phyloP scores from a whole-genome alignment of 768 basidiomycete species.

The Rhodotorula sphaerocarpa region DNA sequence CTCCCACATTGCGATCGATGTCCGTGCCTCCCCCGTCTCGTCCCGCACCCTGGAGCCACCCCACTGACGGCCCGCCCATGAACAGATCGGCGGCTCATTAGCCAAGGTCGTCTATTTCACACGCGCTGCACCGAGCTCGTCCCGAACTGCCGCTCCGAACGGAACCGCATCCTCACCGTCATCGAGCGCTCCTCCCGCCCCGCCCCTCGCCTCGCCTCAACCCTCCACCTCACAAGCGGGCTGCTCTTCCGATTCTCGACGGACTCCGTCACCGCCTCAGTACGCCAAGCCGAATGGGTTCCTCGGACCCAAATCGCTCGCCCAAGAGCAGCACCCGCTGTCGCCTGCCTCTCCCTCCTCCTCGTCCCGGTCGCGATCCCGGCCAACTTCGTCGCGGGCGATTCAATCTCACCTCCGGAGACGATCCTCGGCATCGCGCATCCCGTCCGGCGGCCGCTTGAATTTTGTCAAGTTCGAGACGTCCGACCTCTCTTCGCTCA shows the following conservation, averaged over 20 bases:
- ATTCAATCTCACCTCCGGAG: conserved; percentile 30
- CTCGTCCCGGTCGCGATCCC: conserved; percentile 59
- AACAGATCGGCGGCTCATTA: conserved; percentile 90
- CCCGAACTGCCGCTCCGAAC: conserved; percentile 23
- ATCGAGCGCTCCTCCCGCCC: conserved; percentile 25
- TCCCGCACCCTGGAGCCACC: background rate
- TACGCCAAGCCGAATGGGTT: conserved; percentile 37
- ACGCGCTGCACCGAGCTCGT: conserved; percentile 54
- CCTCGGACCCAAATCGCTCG: conserved; percentile 46
- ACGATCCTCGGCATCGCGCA: conserved; percentile 23
- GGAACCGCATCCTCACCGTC: conserved; percentile 24
- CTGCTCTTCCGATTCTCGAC: background rate
- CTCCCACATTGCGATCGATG: conserved; percentile 94
- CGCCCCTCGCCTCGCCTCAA: background rate
- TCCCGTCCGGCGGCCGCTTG: conserved; percentile 66
- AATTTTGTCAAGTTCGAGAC: conserved; percentile 98
- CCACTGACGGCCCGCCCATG: too few relatives aligned
- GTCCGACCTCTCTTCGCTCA: conserved; percentile 69
- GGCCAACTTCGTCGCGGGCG: conserved; percentile 32
- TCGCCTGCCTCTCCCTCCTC: conserved; percentile 46
- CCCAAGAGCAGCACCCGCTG: conserved; percentile 48
- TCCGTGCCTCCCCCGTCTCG: conserved; percentile 49
- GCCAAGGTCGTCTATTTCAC: conserved; percentile 99
- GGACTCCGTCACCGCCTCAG: conserved; percentile 29
- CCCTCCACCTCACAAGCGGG: background rate